These are phyloP conservation scores for Kockovaella imperatae DNA, from an alignment of 768 basidiomycete genomes.

Conservation along the genomic window DNA sequence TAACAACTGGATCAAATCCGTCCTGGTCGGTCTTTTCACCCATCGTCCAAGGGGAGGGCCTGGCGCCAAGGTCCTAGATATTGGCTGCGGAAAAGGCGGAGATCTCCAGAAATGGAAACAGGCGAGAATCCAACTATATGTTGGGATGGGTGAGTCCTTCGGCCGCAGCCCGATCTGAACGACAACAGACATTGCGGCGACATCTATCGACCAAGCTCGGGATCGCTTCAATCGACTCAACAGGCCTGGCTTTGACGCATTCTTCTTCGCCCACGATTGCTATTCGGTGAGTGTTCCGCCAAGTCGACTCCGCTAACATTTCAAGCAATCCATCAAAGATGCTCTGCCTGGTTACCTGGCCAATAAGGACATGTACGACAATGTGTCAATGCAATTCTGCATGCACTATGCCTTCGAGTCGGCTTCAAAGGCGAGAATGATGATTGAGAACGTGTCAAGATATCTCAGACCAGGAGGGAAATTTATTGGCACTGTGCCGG, in stretches of 20 bases:
- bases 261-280: slow-evolving; percentile 81
- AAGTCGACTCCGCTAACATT: not conserved
- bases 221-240: slow-evolving; percentile 55
- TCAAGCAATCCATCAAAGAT: slow-evolving; percentile 56
- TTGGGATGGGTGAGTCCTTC: slow-evolving; percentile 64
- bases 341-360: slow-evolving; percentile 57
- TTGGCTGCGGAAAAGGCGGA: slow-evolving; percentile 98
- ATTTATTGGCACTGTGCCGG: slow-evolving; percentile 97
- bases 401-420: slow-evolving; percentile 99
- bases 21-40: slow-evolving; percentile 83
- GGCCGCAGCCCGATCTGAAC: not conserved
- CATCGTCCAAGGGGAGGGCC: slow-evolving; percentile 52
- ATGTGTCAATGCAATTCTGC: slow-evolving; percentile 98
- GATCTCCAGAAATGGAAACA: slow-evolving; percentile 93
- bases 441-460: slow-evolving; percentile 81
- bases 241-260: slow-evolving; percentile 59
- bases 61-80: slow-evolving; percentile 76
- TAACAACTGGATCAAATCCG: slow-evolving; percentile 99
- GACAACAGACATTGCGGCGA: slow-evolving; percentile 68
- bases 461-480: slow-evolving; percentile 75
- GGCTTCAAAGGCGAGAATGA: slow-evolving; percentile 73
- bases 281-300: slow-evolving; percentile 52
- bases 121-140: slow-evolving; percentile 67
- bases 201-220: slow-evolving; percentile 84
- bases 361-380: slow-evolving; percentile 68